phyloP scores from a whole-genome alignment of 2,329 filamentous ascomycete species.

The Botrytis paeoniae region DNA sequence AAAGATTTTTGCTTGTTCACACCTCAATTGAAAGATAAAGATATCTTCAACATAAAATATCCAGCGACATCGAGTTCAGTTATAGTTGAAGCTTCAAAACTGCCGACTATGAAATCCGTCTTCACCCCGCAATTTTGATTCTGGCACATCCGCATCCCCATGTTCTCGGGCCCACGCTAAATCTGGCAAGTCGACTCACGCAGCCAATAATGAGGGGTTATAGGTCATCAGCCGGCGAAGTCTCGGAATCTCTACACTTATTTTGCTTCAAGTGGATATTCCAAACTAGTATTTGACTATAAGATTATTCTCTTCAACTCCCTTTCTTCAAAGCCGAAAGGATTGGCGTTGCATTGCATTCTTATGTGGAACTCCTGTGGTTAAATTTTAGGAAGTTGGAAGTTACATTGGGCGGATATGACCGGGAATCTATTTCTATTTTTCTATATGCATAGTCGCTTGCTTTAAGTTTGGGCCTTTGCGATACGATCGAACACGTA shows the following conservation, averaged over 20 bases:
- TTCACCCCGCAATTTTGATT: constrained; percentile 12
- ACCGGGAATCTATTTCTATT: not conserved
- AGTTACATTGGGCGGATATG: not conserved
- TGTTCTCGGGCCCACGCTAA: not conserved
- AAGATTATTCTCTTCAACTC: not conserved
- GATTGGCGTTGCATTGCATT: not conserved
- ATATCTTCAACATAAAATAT: not conserved
- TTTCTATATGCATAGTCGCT: not conserved
- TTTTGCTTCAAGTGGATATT: not conserved
- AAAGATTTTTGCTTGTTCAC: not conserved
- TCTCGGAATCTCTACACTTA: constrained; percentile 6
- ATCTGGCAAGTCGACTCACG: not conserved
- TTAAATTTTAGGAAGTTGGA: not conserved
- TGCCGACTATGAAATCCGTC: constrained; percentile 10
- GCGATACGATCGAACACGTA: not conserved
- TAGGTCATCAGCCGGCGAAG: constrained; percentile 7
- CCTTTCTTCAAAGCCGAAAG: constrained; percentile 14
- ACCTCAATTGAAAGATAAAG: not conserved
- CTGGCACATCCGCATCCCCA: not conserved
- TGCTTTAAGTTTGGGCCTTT: not conserved
- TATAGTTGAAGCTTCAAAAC: constrained; percentile 5
- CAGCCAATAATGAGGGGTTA: not conserved
- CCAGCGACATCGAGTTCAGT: constrained; percentile 15
- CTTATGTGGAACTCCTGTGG: not conserved
- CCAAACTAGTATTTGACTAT: not conserved